These are phyloP conservation scores for Schwanniomyces polymorphus DNA, from an alignment of 805 yeast species.

Conservation along the genomic window DNA sequence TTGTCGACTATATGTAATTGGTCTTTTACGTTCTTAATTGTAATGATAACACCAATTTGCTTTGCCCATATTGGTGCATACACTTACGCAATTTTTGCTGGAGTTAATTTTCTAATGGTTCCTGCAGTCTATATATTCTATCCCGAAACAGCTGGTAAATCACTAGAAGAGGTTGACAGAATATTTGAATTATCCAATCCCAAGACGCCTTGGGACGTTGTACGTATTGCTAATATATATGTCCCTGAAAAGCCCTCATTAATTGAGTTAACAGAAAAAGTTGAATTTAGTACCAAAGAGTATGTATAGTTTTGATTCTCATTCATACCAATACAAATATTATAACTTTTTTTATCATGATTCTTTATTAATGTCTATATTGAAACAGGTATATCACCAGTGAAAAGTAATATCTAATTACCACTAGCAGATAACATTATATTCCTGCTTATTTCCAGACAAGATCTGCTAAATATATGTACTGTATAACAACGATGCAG, in stretches of 20 bases:
- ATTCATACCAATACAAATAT: too few relatives aligned
- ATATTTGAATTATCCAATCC: constrained; percentile 27
- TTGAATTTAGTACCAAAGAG: too few relatives aligned
- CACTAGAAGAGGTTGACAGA: constrained; percentile 70
- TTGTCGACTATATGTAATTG: constrained; percentile 60
- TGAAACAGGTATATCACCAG: too few relatives aligned
- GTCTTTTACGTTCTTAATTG: constrained; percentile 58
- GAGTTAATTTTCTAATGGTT: constrained; percentile 54
- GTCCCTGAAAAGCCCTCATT: constrained; percentile 37
- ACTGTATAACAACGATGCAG: too few relatives aligned
- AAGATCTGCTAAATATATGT: too few relatives aligned
- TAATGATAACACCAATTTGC: constrained; percentile 61
- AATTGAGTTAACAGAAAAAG: constrained; percentile 42
- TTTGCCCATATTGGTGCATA: constrained; percentile 54
- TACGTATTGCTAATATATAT: constrained; percentile 17
- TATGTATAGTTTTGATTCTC: too few relatives aligned
- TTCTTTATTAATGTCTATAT: too few relatives aligned
- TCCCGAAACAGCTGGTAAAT: constrained; percentile 78
- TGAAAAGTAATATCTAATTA: too few relatives aligned
- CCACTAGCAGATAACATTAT: too few relatives aligned
- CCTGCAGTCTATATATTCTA: constrained; percentile 61
- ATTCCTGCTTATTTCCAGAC: too few relatives aligned
- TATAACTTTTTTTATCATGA: too few relatives aligned
- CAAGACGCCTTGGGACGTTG: constrained; percentile 31
- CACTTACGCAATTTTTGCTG: constrained; percentile 68